A percentile compares a stretch with the other conserved stretches of the same genome.
Conservation (phyloP, 306 rosid genomes). For the Oemleria cerasiformis region DNA sequence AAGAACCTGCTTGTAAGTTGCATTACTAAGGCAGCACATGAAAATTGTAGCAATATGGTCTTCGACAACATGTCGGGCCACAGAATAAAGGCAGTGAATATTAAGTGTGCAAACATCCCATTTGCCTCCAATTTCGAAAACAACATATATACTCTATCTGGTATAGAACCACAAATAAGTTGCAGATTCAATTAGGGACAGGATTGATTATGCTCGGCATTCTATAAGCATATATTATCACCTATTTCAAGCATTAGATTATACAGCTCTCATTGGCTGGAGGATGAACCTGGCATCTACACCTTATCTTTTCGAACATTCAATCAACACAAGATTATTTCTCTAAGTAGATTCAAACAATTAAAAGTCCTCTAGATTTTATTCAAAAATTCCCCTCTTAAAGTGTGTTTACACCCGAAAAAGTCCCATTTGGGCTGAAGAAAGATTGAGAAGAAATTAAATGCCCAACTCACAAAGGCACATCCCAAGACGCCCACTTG, state of each 20-base stretch:
- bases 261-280: conserved; percentile 5
- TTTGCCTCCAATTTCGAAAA: neutral
- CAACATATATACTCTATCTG: conserved; percentile 16
- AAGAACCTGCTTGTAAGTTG: conserved; percentile 1
- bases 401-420: too few species aligned
- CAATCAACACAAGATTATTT: conserved; percentile 15
- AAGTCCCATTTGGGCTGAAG: too few species aligned
- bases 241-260: neutral
- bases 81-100: neutral
- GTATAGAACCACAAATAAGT: neutral
- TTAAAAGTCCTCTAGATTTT: neutral
- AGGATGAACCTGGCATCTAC: conserved; percentile 11
- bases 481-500: too few species aligned
- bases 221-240: conserved; percentile 7
- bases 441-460: too few species aligned
- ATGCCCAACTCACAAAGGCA: too few species aligned
- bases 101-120: neutral
- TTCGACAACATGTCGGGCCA: conserved; percentile 1
- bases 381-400: conserved; percentile 25
- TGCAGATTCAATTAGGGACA: conserved; percentile 7
- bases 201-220: neutral
- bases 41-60: neutral
- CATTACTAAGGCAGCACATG: neutral
- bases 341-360: conserved; percentile 18
- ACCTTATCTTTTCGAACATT: conserved; percentile 28